These are phyloP conservation scores for Clitoria ternatea DNA, from an alignment of 306 rosid genomes.

Conservation along the genomic window DNA sequence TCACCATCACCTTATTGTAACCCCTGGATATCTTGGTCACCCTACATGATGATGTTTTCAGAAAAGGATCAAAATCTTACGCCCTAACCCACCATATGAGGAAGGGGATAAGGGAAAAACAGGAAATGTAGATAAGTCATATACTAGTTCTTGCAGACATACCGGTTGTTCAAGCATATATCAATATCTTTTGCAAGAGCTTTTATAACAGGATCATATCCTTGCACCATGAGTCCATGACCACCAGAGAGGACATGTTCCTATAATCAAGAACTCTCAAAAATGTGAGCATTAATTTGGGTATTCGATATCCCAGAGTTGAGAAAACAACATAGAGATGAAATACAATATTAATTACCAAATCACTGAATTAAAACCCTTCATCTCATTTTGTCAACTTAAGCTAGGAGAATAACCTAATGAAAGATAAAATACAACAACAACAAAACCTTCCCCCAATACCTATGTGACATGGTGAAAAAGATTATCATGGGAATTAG, in stretches of 20 bases:
- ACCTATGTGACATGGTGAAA: not conserved
- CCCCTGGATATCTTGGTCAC: constrained; percentile 48
- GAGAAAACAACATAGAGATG: not conserved
- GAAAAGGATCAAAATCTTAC: constrained; percentile 24
- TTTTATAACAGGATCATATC: constrained; percentile 65
- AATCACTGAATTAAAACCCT: not conserved
- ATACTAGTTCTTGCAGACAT: constrained; percentile 17
- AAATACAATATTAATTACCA: constrained; percentile 4
- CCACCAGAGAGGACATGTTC: constrained; percentile 81
- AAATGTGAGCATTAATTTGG: constrained; percentile 26
- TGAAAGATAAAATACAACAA: not conserved
- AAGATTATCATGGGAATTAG: not conserved
- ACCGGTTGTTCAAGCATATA: constrained; percentile 64
- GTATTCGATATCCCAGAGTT: not conserved
- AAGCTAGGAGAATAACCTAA: not conserved
- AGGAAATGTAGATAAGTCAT: not conserved
- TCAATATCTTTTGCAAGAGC: constrained; percentile 68
- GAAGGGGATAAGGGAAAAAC: not conserved
- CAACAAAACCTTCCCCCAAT: not conserved
- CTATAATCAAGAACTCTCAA: constrained; percentile 32
- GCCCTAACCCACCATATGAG: no score
- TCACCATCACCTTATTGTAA: constrained; percentile 57
- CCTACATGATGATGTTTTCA: constrained; percentile 27
- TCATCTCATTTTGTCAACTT: not conserved
- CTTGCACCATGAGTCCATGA: constrained; percentile 85